Evolutionary conservation across 371 early-diverging fungal genomes (phyloP).

Genomic region (Mortierella sp.): DNA sequence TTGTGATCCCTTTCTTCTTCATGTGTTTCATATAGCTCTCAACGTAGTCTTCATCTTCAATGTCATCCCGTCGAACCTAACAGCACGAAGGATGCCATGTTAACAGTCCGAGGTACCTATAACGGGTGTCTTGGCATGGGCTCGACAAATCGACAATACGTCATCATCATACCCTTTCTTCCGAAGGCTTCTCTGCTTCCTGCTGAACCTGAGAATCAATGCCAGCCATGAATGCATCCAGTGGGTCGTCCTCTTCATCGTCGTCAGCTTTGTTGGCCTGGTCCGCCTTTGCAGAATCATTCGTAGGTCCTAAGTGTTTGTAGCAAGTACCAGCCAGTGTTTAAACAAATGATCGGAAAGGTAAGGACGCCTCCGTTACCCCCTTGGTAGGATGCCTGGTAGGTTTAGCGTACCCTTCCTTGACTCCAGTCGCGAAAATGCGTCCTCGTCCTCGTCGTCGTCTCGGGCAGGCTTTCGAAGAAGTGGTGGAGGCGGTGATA

Average conservation of each 20-base stretch:
- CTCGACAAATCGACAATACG: background rate
- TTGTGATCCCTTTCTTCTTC: slow-evolving; percentile 77
- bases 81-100: background rate
- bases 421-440: slow-evolving; percentile 23
- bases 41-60: slow-evolving; percentile 84
- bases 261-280: slow-evolving; percentile 29
- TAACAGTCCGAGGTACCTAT: background rate
- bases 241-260: slow-evolving; percentile 80
- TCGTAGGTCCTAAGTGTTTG: slow-evolving; percentile 4
- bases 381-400: background rate
- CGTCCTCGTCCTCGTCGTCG: slow-evolving; percentile 38
- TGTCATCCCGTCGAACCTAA: slow-evolving; percentile 70
- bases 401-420: slow-evolving; percentile 17
- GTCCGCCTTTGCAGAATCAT: background rate
- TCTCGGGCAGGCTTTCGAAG: slow-evolving; percentile 9
- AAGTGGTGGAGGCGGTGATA: slow-evolving; percentile 3
- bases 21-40: slow-evolving; percentile 83
- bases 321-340: background rate
- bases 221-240: slow-evolving; percentile 92
- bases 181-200: slow-evolving; percentile 56
- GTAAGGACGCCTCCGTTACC: background rate
- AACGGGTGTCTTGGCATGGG: background rate
- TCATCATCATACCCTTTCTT: slow-evolving; percentile 55
- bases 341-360: background rate
- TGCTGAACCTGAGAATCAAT: slow-evolving; percentile 71